Percentiles rank a stretch among this genome's conserved stretches.
phyloP scores from a whole-genome alignment of 768 basidiomycete genomes.

The Kwoniella sp. region DNA sequence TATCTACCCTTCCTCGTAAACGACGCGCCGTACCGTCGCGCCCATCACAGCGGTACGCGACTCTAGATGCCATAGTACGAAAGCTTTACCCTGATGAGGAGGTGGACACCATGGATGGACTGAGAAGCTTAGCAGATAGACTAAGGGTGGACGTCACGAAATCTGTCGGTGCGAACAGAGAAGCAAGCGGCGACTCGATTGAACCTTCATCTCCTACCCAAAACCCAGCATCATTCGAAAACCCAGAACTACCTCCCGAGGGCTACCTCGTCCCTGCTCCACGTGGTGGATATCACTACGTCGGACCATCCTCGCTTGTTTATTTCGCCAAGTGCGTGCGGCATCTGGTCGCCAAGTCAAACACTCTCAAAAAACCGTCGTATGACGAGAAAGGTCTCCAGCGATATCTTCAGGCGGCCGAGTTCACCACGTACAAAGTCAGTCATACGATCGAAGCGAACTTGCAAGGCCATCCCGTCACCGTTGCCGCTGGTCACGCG shows the following conservation, averaged over 20 bases:
- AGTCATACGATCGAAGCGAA: conserved; percentile 11
- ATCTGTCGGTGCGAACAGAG: no score
- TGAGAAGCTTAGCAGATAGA: not conserved
- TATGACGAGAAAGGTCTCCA: not conserved
- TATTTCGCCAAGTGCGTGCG: conserved; percentile 3
- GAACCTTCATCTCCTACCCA: not conserved
- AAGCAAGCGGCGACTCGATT: not conserved
- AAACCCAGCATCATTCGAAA: not conserved
- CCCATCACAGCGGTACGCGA: not conserved
- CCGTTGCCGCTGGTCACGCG: conserved; percentile 1
- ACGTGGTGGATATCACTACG: conserved; percentile 2
- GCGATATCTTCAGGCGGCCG: conserved; percentile 5
- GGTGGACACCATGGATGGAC: not conserved
- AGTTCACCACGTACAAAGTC: conserved; percentile 4
- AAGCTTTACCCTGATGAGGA: conserved; percentile 6
- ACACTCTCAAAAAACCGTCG: not conserved
- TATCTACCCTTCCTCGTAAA: conserved; percentile 1
- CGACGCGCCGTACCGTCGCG: not conserved
- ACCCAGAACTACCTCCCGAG: conserved; percentile 1
- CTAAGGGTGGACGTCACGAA: not conserved
- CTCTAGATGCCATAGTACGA: conserved; percentile 1
- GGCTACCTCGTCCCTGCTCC: conserved; percentile 6
- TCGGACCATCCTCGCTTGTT: conserved; percentile 2
- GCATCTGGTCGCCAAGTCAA: conserved; percentile 2
- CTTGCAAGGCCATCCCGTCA: conserved; percentile 1